These are phyloP conservation scores for Emmonsia crescens DNA, from an alignment of 2,329 filamentous ascomycete genomes.

Conservation along the genomic window DNA sequence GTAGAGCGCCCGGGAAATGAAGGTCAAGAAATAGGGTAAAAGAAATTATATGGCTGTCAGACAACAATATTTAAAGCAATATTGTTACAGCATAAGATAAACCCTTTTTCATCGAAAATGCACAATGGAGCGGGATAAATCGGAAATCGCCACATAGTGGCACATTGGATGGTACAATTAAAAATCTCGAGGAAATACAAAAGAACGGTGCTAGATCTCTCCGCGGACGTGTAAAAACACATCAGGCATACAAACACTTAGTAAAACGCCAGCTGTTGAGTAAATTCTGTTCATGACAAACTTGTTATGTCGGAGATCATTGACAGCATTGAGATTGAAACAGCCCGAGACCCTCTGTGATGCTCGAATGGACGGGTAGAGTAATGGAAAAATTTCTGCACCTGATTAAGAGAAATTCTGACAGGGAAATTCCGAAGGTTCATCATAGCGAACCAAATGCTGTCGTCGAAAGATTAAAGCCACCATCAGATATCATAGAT, in stretches of 20 bases:
- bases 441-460: not conserved
- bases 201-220: not conserved
- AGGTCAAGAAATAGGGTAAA: not conserved
- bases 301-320: not conserved
- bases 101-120: not conserved
- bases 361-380: not conserved
- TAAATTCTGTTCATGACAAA: not conserved
- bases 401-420: not conserved
- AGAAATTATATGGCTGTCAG: not conserved
- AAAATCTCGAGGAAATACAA: not conserved
- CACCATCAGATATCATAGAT: not conserved
- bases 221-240: not conserved
- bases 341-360: not conserved
- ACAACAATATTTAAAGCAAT: slow-evolving; percentile 1
- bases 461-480: not conserved
- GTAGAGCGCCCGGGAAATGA: not conserved
- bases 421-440: not conserved
- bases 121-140: not conserved
- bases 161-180: not conserved
- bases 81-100: not conserved
- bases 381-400: not conserved
- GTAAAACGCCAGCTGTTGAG: not conserved
- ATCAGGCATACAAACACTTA: not conserved
- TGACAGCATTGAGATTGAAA: not conserved
- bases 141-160: not conserved